phyloP scores from a whole-genome alignment of 108 stramenopile genomes.

The Nannochloropsis oceanica region DNA sequence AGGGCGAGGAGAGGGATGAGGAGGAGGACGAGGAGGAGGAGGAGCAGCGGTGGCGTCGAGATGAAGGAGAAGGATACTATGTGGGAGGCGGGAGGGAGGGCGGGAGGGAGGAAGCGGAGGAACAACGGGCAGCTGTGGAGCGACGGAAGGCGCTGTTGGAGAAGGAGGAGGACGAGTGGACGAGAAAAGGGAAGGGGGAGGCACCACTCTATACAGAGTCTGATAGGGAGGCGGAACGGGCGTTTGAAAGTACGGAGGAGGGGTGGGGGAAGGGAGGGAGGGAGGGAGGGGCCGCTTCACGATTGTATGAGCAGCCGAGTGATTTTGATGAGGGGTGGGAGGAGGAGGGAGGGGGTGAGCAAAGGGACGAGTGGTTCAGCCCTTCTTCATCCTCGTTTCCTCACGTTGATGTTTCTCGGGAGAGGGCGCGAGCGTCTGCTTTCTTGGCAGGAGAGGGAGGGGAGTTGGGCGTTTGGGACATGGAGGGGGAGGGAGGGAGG shows the following conservation, averaged over 20 bases:
- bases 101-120: neutral
- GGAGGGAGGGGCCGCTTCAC: neutral
- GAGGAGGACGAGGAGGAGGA: neutral
- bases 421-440: neutral
- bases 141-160: neutral
- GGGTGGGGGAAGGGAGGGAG: neutral
- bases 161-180: neutral
- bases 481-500: neutral
- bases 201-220: neutral
- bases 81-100: neutral
- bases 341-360: neutral
- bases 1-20: neutral
- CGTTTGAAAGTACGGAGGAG: neutral
- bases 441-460: neutral
- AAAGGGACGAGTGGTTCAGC: neutral
- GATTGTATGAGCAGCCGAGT: neutral
- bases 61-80: neutral
- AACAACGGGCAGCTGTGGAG: neutral
- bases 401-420: neutral
- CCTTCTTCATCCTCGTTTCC: neutral
- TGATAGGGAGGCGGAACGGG: neutral
- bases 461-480: neutral
- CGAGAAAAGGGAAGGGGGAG: neutral
- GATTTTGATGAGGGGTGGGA: neutral
- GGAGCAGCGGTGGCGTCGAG: no score